Base-by-base conservation (phyloP, 2,329 filamentous ascomycete species). In the Huntiella omanensis region DNA sequence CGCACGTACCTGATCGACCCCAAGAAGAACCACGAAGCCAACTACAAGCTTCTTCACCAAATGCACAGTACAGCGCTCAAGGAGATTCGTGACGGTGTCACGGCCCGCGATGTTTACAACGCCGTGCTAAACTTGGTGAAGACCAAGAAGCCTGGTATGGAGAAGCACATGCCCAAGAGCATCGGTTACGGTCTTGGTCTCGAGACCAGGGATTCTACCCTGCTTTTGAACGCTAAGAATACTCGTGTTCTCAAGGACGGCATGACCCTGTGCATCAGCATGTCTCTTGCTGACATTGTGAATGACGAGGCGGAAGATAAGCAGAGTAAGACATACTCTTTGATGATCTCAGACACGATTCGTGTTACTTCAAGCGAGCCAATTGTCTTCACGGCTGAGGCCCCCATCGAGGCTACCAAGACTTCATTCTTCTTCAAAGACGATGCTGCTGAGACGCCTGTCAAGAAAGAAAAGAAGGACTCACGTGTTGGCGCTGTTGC, bases 391-490 rank as follows among this genome's bases (percentile, higher is more conserved):
- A 98, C 91, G 13, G 86, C 85, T 49, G 87, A 95, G 58, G 87
- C 88, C 0, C 79, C 87, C 2, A 83, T 83, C 22, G 88, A 94
- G 57, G 75, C 93, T 49, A 91, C 96, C 56, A 86, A 86, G 3
- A 88, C 88, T 35, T 94, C 88, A 0, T 98, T 98, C 68, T 96
- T 95, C 65, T 98, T 98, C 69, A 93, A 94, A 58, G 88, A 96
- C 54, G 86, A 94, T 51, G 85, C 93, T 58, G 76, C 84, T 52
- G 78, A 85, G 60, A 82, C 83, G 32, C 73, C 82, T 7, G 82
- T 84, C n/a, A 92, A 91, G 54, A 92, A 92, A 62, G 78, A 87
- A 55, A 92, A 91, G 70, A 85, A 80, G 62, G 81, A 91, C 55
- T 69, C 77, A 0, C 76, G 81, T 38, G 80, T 91, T 6, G 86